These are phyloP conservation scores for Cystobasidiopsis lactophilus DNA, from an alignment of 768 basidiomycete species.

Conservation along the genomic window DNA sequence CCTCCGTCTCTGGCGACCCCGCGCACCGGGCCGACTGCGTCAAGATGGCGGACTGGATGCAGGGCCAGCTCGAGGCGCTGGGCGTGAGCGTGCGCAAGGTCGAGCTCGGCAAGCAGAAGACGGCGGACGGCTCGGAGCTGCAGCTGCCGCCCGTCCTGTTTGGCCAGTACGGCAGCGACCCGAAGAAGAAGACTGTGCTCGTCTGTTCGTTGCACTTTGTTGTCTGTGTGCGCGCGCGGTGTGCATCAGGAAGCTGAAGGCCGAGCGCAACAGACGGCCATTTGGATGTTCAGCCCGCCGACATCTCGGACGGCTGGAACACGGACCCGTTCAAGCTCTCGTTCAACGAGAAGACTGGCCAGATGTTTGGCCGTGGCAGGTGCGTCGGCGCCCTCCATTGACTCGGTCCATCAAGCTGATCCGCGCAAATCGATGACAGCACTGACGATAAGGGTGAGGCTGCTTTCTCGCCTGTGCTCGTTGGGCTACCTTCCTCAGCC, in stretches of 20 bases:
- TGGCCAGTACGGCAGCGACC: slow-evolving; percentile 58
- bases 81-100: slow-evolving; percentile 29
- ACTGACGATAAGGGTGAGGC: slow-evolving; percentile 10
- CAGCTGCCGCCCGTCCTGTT: slow-evolving; percentile 51
- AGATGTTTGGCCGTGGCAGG: neutral
- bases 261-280: slow-evolving; percentile 27
- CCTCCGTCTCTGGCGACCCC: slow-evolving; percentile 32
- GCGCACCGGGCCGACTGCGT: slow-evolving; percentile 51
- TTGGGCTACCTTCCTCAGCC: neutral
- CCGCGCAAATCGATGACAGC: neutral
- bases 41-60: slow-evolving; percentile 66
- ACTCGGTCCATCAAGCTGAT: neutral
- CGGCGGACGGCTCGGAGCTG: slow-evolving; percentile 3
- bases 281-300: slow-evolving; percentile 80
- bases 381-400: no score
- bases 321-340: slow-evolving; percentile 63
- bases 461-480: no score
- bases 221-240: neutral
- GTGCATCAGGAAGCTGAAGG: neutral
- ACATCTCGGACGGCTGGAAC: slow-evolving; percentile 57
- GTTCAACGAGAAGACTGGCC: slow-evolving; percentile 17
- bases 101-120: slow-evolving; percentile 1
- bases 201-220: neutral
- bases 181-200: slow-evolving; percentile 57
- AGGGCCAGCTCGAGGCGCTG: slow-evolving; percentile 46